These are phyloP conservation scores for Talaromyces borbonicus DNA, from an alignment of 495 filamentous ascomycete genomes.

Conservation along the genomic window DNA sequence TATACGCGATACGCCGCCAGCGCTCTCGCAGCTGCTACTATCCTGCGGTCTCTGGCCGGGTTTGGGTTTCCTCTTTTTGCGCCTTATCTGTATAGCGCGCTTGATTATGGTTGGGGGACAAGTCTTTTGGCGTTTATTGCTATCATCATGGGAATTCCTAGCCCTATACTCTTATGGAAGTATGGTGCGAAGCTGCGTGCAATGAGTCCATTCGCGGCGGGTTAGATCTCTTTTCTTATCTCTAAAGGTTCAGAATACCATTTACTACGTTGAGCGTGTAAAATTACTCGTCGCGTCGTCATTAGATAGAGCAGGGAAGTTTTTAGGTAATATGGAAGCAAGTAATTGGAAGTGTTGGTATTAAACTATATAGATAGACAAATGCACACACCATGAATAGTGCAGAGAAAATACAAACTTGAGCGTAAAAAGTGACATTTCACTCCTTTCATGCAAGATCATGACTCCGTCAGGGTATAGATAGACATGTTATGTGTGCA, in stretches of 20 bases:
- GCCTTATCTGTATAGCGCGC: slow-evolving; percentile 47
- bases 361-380: background rate
- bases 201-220: slow-evolving; percentile 59
- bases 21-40: slow-evolving; percentile 56
- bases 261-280: no score
- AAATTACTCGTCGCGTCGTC: no score
- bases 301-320: no score
- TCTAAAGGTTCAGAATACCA: background rate
- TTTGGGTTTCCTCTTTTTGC: slow-evolving; percentile 75
- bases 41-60: slow-evolving; percentile 58
- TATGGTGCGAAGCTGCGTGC: slow-evolving; percentile 46
- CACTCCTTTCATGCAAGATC: slow-evolving; percentile 4
- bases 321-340: no score
- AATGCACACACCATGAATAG: background rate
- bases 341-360: background rate
- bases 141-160: slow-evolving; percentile 46
- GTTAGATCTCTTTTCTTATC: slow-evolving; percentile 15
- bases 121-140: slow-evolving; percentile 47
- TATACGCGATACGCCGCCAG: slow-evolving; percentile 67
- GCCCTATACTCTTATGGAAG: slow-evolving; percentile 52
- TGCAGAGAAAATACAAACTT: background rate
- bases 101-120: slow-evolving; percentile 58
- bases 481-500: slow-evolving; percentile 1
- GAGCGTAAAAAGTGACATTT: background rate
- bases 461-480: slow-evolving; percentile 2